Evolutionary conservation across 176 grass and related monocot genomes (phyloP), one percentile per base, ranked within the genome.

Genomic region (Elymus sibiricus): DNA sequence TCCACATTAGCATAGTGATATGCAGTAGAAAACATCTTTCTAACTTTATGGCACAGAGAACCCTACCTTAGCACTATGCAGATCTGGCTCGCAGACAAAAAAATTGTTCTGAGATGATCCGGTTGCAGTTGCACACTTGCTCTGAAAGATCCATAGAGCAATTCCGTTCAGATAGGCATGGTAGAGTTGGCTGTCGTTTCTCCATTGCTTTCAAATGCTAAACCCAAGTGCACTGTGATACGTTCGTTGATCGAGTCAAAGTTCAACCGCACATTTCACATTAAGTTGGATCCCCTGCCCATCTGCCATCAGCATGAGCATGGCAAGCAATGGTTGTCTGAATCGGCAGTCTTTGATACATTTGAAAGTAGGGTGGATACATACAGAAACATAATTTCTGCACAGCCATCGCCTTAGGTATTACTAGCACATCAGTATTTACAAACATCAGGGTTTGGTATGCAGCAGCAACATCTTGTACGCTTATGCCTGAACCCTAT

Each of bases 221-320:
- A 42, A 42, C 39, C 39, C 39, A 42, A 2, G 46, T 85, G 27
- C 61, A 34, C 16, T 74, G 58, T 75, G 61, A 27, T 62, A 15
- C 58, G 9, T 42, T 11, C 2, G 39, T 42, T 58, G 38, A 22
- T 8, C 27, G 49, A 31, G 63, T 74, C 61, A 49, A 60, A 70
- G 46, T 51, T 46, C 77, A 77, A 38, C 39, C 61, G 34, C 34
- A 35, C 34, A 35, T 35, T 5, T 62, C 29, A 31, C 69, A 61
- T 76, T 22, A 15, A 46, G 40, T 35, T 89, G 43, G 55, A 79
- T 63, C 38, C 53, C 51, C 79, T 82, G 61, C 16, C 7, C 71
- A 15, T 46, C 39, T 73, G n/a, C 39, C 2, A 44, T 73, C 12
- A 15, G 24, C 71, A 46, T 47, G 58, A 83, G 35, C n/a, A 27